phyloP scores from a whole-genome alignment of 371 early-diverging fungal genomes.

The Coemansia sp. region DNA sequence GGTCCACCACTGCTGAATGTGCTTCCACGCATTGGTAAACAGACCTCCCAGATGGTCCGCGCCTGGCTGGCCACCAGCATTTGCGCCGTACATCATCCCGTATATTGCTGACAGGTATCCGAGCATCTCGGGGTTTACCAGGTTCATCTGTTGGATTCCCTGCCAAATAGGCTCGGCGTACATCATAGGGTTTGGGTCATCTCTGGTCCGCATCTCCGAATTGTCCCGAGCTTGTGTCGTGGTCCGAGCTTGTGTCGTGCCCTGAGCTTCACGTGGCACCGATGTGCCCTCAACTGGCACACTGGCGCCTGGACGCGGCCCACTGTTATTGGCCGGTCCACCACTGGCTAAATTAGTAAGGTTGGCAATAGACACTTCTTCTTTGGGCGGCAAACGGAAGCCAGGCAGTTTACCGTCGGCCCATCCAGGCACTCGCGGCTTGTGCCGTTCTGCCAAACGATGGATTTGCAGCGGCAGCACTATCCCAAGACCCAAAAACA shows the following conservation, averaged over 20 bases:
- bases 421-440: constrained; percentile 49
- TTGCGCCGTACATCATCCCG: constrained; percentile 29
- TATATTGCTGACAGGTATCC: constrained; percentile 33
- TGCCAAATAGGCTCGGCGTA: constrained; percentile 28
- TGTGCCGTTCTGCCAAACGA: constrained; percentile 24
- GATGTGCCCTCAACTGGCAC: background rate
- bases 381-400: constrained; percentile 19
- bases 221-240: background rate
- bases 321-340: background rate
- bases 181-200: constrained; percentile 40
- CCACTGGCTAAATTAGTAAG: background rate
- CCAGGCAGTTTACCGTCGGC: constrained; percentile 36
- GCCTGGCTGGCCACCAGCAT: background rate
- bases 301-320: background rate
- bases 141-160: constrained; percentile 27
- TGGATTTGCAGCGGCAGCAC: constrained; percentile 37
- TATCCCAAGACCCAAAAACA: constrained; percentile 35
- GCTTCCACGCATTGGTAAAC: constrained; percentile 18
- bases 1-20: constrained; percentile 30
- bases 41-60: constrained; percentile 7
- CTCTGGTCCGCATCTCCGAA: background rate
- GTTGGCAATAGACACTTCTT: constrained; percentile 6
- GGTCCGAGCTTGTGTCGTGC: background rate
- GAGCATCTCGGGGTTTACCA: constrained; percentile 33
- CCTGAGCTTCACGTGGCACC: background rate